These are phyloP conservation scores for Cercospora sp. DNA, from an alignment of 2,329 filamentous ascomycete genomes.

Conservation along the genomic window DNA sequence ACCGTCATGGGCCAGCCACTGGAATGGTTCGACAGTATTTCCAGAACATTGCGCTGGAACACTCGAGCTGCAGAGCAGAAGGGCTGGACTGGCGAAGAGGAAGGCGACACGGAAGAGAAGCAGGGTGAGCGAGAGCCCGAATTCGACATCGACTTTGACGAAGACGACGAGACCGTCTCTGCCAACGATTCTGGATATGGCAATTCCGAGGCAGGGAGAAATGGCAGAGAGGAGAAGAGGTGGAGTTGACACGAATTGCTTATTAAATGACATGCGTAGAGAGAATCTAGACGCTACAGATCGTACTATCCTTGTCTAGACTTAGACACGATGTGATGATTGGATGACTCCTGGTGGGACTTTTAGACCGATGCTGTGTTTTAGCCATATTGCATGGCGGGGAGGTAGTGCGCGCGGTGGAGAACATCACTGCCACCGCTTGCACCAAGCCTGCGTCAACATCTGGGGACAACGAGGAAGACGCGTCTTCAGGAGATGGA, in stretches of 20 bases:
- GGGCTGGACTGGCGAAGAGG: conserved; percentile 60
- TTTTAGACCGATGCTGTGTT: neutral
- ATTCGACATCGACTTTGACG: conserved; percentile 90
- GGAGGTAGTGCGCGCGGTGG: neutral
- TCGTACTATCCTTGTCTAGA: neutral
- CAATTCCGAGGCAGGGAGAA: conserved; percentile 22
- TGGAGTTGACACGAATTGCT: conserved; percentile 16
- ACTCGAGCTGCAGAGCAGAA: conserved; percentile 89
- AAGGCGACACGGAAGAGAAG: conserved; percentile 35
- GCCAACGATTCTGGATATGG: conserved; percentile 37
- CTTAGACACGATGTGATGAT: neutral
- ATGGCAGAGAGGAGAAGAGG: conserved; percentile 24
- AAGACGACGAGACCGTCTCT: conserved; percentile 52
- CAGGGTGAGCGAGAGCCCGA: conserved; percentile 43
- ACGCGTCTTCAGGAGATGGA: conserved; percentile 6
- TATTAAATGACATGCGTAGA: neutral
- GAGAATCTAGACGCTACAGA: neutral
- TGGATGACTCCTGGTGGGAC: neutral
- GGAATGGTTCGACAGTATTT: conserved; percentile 97
- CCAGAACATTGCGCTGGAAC: conserved; percentile 91
- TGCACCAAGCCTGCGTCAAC: neutral
- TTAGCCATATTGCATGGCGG: neutral
- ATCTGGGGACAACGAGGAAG: conserved; percentile 1
- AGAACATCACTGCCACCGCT: conserved; percentile 5
- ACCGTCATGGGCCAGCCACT: conserved; percentile 86